A percentile compares a stretch with the other conserved stretches of the same genome.
Conservation (phyloP, 2,329 filamentous ascomycete genomes). For the Exophiala calicioides region DNA sequence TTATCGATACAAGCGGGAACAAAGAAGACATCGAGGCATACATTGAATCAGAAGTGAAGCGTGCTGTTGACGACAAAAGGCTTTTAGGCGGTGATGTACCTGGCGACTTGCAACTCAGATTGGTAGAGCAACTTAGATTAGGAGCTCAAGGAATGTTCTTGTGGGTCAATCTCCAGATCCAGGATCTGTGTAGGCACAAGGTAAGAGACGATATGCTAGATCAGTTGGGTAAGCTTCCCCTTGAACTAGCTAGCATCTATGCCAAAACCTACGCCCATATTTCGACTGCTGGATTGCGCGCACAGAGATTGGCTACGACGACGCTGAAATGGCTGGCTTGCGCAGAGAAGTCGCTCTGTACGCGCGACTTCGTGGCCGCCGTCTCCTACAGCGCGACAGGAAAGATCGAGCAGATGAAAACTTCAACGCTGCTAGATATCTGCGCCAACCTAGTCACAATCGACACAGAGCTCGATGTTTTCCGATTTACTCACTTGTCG, state of each 20-base stretch:
- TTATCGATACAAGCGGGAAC: conserved; percentile 33
- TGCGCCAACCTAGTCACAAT: conserved; percentile 36
- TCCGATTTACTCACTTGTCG: conserved; percentile 38
- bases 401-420: no score
- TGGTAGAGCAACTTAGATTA: conserved; percentile 29
- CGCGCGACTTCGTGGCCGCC: conserved; percentile 26
- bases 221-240: conserved; percentile 32
- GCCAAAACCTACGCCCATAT: conserved; percentile 8
- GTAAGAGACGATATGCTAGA: conserved; percentile 30
- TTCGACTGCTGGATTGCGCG: background rate
- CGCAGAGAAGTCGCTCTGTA: conserved; percentile 17
- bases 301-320: conserved; percentile 14
- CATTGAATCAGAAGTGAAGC: conserved; percentile 25
- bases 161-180: conserved; percentile 37
- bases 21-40: conserved; percentile 34
- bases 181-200: conserved; percentile 12
- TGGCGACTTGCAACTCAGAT: conserved; percentile 25
- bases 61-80: conserved; percentile 20
- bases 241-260: conserved; percentile 20
- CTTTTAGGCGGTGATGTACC: conserved; percentile 24
- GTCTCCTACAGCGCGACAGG: conserved; percentile 30
- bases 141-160: conserved; percentile 37
- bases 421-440: no score
- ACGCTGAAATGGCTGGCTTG: conserved; percentile 32
- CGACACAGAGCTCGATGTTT: conserved; percentile 31